Conservation (phyloP, 371 early-diverging fungal genomes). For the Mucor indicus region DNA sequence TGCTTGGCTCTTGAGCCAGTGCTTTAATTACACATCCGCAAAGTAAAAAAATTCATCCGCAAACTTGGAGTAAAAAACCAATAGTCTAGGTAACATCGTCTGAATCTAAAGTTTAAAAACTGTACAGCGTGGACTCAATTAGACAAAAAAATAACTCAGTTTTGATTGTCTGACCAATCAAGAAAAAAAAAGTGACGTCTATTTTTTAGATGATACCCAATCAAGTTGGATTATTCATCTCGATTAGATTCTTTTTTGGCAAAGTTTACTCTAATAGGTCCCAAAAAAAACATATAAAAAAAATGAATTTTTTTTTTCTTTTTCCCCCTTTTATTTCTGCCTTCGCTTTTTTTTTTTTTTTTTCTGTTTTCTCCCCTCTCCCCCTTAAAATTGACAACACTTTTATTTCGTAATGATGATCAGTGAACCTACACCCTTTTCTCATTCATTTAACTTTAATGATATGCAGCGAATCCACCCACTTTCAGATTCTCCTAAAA, state of each 20-base stretch:
- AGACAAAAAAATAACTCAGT: too few relatives aligned
- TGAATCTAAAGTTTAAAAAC: too few relatives aligned
- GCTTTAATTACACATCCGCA: not conserved
- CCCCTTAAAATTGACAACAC: not conserved
- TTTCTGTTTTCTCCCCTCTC: not conserved
- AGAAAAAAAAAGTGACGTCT: too few relatives aligned
- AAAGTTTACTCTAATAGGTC: too few relatives aligned
- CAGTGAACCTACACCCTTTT: slow-evolving; percentile 22
- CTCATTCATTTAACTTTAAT: slow-evolving; percentile 21
- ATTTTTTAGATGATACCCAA: too few relatives aligned
- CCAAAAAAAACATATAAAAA: too few relatives aligned
- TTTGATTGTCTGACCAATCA: too few relatives aligned
- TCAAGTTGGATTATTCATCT: too few relatives aligned
- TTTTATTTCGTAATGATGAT: slow-evolving; percentile 21
- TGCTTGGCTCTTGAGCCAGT: slow-evolving; percentile 10
- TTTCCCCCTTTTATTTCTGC: slow-evolving; percentile 3
- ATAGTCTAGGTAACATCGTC: too few relatives aligned
- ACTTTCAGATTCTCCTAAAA: slow-evolving; percentile 19
- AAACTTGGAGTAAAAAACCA: not conserved
- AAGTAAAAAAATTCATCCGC: not conserved
- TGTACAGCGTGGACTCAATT: too few relatives aligned
- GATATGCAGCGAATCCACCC: slow-evolving; percentile 26
- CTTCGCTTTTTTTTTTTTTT: not conserved
- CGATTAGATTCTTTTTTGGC: too few relatives aligned
- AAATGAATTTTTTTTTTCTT: not conserved